phyloP scores from a whole-genome alignment of 2,329 filamentous ascomycete species.

The Scedosporium apiospermum region DNA sequence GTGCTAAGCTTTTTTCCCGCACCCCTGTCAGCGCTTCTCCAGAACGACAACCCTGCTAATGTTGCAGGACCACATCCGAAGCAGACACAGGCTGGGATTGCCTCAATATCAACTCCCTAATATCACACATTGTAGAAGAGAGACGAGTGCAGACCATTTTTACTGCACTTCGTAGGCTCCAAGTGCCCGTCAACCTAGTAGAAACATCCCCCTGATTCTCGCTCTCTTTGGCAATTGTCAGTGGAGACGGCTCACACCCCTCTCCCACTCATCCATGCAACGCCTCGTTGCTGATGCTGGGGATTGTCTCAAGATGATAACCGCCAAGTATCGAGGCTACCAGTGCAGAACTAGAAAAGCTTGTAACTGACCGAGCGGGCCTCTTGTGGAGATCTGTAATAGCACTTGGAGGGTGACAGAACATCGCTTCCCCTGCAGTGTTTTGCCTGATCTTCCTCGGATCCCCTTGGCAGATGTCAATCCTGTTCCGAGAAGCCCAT shows the following conservation, averaged over 20 bases:
- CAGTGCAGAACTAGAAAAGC: not conserved
- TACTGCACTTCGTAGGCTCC: too few relatives aligned
- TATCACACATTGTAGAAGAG: not conserved
- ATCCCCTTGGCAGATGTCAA: conserved; percentile 1
- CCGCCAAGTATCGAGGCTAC: not conserved
- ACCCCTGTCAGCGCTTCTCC: not conserved
- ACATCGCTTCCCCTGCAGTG: not conserved
- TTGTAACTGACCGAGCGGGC: not conserved
- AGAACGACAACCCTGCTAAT: not conserved
- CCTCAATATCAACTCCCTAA: not conserved
- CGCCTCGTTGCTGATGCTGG: not conserved
- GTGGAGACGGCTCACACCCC: not conserved
- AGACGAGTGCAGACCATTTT: too few relatives aligned
- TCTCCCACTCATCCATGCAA: not conserved
- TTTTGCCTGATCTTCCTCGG: not conserved
- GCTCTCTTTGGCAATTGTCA: not conserved
- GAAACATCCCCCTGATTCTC: too few relatives aligned
- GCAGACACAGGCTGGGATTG: not conserved
- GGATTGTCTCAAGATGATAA: not conserved
- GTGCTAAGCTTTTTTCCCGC: not conserved
- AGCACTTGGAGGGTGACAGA: too few relatives aligned
- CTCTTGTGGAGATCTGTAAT: too few relatives aligned
- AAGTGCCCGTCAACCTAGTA: too few relatives aligned
- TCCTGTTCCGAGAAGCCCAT: not conserved
- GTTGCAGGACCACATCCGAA: not conserved